Evolutionary conservation across 805 yeast species (phyloP).

Genomic region (Hyphopichia homilentoma): DNA sequence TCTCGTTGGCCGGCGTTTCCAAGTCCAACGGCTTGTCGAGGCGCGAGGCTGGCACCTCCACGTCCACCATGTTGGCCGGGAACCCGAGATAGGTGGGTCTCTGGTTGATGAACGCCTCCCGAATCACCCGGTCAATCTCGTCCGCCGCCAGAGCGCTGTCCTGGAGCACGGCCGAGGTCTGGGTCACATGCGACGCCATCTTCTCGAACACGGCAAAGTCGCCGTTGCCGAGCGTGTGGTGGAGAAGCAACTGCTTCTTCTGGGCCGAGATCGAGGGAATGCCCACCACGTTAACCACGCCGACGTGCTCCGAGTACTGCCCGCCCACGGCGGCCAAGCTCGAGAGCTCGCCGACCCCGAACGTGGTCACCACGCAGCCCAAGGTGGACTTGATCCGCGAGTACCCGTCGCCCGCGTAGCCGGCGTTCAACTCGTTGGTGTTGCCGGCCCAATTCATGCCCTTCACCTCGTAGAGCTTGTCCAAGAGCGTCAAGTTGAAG

Average conservation of each 20-base stretch:
- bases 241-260: constrained; percentile 36
- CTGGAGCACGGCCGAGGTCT: constrained; percentile 26
- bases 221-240: constrained; percentile 43
- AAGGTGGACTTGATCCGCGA: constrained; percentile 18
- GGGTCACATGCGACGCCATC: constrained; percentile 30
- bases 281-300: constrained; percentile 31
- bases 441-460: constrained; percentile 36
- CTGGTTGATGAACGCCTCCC: constrained; percentile 30
- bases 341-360: constrained; percentile 35
- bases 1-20: constrained; percentile 23
- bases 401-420: constrained; percentile 25
- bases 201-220: constrained; percentile 37
- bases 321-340: constrained; percentile 35
- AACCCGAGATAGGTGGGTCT: constrained; percentile 32
- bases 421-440: constrained; percentile 31
- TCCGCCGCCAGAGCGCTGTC: constrained; percentile 24
- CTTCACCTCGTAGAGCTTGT: constrained; percentile 28
- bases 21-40: constrained; percentile 28
- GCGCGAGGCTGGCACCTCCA: constrained; percentile 24
- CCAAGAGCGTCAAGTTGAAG: constrained; percentile 30
- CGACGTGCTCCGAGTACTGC: constrained; percentile 34
- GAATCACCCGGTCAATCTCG: constrained; percentile 31
- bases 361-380: constrained; percentile 27
- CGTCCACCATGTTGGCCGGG: constrained; percentile 34
- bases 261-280: constrained; percentile 31